phyloP scores from a whole-genome alignment of 768 basidiomycete genomes.

The Suillus tomentosus region DNA sequence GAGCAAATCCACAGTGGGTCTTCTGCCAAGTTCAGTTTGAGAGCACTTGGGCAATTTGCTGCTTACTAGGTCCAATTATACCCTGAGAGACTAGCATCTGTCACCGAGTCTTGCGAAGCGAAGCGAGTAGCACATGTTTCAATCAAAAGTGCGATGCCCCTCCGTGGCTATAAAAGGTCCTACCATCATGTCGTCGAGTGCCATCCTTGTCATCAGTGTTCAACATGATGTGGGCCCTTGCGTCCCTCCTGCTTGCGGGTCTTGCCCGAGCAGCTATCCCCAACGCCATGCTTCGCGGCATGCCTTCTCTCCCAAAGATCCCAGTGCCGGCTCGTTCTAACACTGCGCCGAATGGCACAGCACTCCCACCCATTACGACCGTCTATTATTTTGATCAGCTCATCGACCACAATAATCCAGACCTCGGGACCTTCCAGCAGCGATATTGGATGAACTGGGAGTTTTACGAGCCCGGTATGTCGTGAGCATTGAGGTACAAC shows the following conservation, averaged over 20 bases:
- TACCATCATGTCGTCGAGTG: too few relatives aligned
- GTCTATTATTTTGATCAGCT: background rate
- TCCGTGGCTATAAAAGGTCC: too few relatives aligned
- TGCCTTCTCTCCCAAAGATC: background rate
- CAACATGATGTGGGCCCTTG: background rate
- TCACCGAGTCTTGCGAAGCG: too few relatives aligned
- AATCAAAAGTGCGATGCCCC: too few relatives aligned
- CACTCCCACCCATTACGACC: background rate
- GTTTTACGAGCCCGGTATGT: constrained; percentile 1
- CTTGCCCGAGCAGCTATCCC: background rate
- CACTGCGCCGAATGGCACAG: background rate
- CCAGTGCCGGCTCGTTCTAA: background rate
- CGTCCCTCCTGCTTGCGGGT: background rate
- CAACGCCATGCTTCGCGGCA: background rate
- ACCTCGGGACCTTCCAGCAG: background rate
- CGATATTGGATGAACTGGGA: background rate
- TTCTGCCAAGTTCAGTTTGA: too few relatives aligned
- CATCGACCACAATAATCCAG: background rate
- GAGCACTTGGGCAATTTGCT: too few relatives aligned
- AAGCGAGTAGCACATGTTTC: too few relatives aligned
- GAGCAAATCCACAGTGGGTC: too few relatives aligned
- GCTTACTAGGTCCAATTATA: too few relatives aligned
- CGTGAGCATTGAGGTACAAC: background rate
- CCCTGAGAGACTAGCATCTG: too few relatives aligned
- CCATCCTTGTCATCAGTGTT: too few relatives aligned